Evolutionary conservation across 805 yeast species (phyloP).

Genomic region (Phaffomyces opuntiae): DNA sequence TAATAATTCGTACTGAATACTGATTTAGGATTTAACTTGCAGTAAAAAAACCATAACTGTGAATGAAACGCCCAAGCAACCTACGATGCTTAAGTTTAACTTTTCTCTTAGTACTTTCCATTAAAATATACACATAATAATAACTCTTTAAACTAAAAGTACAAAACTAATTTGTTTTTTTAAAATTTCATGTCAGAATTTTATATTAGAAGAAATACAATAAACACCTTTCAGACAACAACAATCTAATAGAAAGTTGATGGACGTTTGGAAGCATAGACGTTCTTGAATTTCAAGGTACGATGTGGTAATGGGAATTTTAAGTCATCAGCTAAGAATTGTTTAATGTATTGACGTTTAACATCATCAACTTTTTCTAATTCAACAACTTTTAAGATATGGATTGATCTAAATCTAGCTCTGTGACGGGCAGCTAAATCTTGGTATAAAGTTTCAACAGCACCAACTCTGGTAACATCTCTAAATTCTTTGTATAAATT

Average conservation of each 20-base stretch:
- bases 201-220: conserved; percentile 7
- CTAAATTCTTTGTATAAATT: conserved; percentile 99
- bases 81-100: neutral
- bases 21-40: too few relatives aligned
- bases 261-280: conserved; percentile 91
- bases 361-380: conserved; percentile 96
- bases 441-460: conserved; percentile 97
- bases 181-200: conserved; percentile 6
- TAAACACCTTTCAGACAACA: conserved; percentile 4
- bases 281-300: conserved; percentile 81
- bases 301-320: conserved; percentile 99
- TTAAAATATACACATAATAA: conserved; percentile 4
- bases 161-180: too few relatives aligned
- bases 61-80: too few relatives aligned
- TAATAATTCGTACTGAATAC: too few relatives aligned
- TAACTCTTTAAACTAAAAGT: neutral
- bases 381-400: conserved; percentile 99
- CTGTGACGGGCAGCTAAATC: conserved; percentile 99
- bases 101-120: conserved; percentile 2
- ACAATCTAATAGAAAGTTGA: conserved; percentile 83
- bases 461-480: conserved; percentile 98
- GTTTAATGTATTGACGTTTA: conserved; percentile 98
- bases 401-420: conserved; percentile 99
- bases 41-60: too few relatives aligned
- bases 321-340: conserved; percentile 90